Conservation (phyloP, 768 basidiomycete species). For the Candolleomyces eurysporus region DNA sequence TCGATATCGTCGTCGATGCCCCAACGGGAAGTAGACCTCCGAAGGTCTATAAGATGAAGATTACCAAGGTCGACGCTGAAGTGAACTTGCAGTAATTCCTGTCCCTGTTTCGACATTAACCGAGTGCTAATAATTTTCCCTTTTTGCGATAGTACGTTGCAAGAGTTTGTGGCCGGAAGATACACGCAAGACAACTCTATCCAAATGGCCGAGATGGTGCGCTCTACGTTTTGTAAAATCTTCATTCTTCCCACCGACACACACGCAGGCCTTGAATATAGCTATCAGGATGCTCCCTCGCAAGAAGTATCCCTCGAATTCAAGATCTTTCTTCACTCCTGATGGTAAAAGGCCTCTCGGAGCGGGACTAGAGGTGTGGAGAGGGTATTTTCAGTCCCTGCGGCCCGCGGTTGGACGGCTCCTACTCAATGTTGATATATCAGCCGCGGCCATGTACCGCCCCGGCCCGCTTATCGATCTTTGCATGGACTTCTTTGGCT, state of each 20-base stretch:
- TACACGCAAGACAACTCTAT: slow-evolving; percentile 67
- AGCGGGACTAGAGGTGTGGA: slow-evolving; percentile 64
- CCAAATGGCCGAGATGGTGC: slow-evolving; percentile 58
- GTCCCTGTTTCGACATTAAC: not conserved
- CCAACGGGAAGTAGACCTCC: slow-evolving; percentile 41
- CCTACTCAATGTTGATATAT: slow-evolving; percentile 77
- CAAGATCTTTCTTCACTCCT: slow-evolving; percentile 74
- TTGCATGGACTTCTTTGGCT: slow-evolving; percentile 33
- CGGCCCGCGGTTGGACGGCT: slow-evolving; percentile 63
- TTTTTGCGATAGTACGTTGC: slow-evolving; percentile 45
- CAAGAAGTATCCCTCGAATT: slow-evolving; percentile 66
- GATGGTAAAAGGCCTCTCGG: slow-evolving; percentile 52
- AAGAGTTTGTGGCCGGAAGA: slow-evolving; percentile 57
- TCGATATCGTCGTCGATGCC: slow-evolving; percentile 42
- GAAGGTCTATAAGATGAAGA: slow-evolving; percentile 65
- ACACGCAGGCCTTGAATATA: slow-evolving; percentile 67
- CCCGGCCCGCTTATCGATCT: slow-evolving; percentile 55
- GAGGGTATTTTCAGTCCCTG: slow-evolving; percentile 81
- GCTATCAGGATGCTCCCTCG: slow-evolving; percentile 76
- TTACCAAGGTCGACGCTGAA: slow-evolving; percentile 51
- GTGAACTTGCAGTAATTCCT: slow-evolving; percentile 31
- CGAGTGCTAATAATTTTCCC: not conserved
- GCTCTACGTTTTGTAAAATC: not conserved
- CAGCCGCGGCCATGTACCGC: slow-evolving; percentile 75
- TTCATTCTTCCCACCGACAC: not conserved